A percentile compares a stretch with the other conserved stretches of the same genome.
Evolutionary conservation across 495 filamentous ascomycete genomes (phyloP).

Genomic region (Pseudevernia furfuracea): DNA sequence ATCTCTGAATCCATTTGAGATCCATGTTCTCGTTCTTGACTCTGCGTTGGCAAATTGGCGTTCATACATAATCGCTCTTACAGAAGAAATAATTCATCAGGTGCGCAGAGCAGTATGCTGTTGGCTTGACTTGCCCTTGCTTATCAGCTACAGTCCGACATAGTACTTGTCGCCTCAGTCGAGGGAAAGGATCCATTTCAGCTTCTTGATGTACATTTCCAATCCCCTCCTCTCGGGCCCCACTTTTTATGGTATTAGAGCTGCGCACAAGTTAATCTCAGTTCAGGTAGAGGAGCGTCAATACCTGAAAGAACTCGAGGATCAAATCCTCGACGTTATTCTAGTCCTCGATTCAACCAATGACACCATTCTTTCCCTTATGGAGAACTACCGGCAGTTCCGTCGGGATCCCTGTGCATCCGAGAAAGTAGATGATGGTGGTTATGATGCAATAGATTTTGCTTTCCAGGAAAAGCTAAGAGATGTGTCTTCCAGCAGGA

Average conservation of each 20-base stretch:
- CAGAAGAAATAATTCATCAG: conserved; percentile 14
- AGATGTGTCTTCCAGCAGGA: conserved; percentile 11
- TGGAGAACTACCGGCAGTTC: conserved; percentile 10
- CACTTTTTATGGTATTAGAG: no score
- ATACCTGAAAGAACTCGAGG: conserved; percentile 24
- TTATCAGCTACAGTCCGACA: conserved; percentile 19
- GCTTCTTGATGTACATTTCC: conserved; percentile 18
- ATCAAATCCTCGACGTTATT: conserved; percentile 21
- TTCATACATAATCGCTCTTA: conserved; percentile 20
- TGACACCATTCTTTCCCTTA: conserved; percentile 20
- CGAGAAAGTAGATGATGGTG: conserved; percentile 4
- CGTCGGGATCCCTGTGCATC: background rate
- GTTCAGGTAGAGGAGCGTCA: conserved; percentile 20
- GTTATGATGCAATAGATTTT: conserved; percentile 5
- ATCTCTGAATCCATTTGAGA: conserved; percentile 20
- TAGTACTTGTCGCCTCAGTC: conserved; percentile 7
- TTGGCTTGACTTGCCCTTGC: no score
- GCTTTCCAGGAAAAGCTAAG: conserved; percentile 18
- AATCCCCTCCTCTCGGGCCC: no score
- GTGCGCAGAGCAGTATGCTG: no score
- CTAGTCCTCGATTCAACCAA: conserved; percentile 20
- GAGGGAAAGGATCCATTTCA: background rate
- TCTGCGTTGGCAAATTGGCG: conserved; percentile 22
- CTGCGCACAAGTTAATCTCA: no score
- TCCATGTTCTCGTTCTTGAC: conserved; percentile 22